Base-by-base conservation (phyloP, 1,284 basidiomycete species). In the Austropuccinia psidii region DNA sequence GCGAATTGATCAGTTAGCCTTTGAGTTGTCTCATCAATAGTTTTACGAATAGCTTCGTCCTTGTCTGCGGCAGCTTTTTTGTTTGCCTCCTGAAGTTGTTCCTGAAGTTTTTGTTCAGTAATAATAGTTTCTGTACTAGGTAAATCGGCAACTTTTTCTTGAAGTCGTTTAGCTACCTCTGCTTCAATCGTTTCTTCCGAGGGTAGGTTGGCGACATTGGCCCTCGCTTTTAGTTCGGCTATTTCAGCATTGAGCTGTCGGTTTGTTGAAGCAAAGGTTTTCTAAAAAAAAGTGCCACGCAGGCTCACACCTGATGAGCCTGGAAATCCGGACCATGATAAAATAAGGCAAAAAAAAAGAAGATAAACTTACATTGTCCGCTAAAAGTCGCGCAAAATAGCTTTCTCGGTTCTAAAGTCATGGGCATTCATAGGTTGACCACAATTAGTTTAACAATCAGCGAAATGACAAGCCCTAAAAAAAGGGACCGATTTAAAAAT, bases 81-180 rank as follows among this genome's bases (percentile, higher is more conserved):
- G 29, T 60, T 47, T 11, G 55, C 43, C 39, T 70, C 33, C 19
- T 58, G 43, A 2, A 70, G 43, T 47, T 52, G 64, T 31, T 67
- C 37, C 49, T 67, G 49, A 24, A 39, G 15, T n/a, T n/a, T n/a
- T 37, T 55, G 29, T 43, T 70, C 54, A 17, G 47, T 55, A 24
- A 29, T 39, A 15, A 33, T 33, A 21, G 35, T 54, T 31, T 21
- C 13, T n/a, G 67, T 49, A 29, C 21, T 47, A 33, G 67, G 55
- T 31, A 58, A 58, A 21, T 29, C 31, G 24, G 69, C 69, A 29
- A 61, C 39, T 33, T 61, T 54, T 52, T 45, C 57, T 47, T 72
- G n/a, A 19, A 72, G 33, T 27, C 69, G 57, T 37, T 62, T 72
- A 29, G 69, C 24, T 2, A 72, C 69, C 43, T 72, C 69, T 15